phyloP scores from a whole-genome alignment of 352 stramenopile species.

The Globisporangium radiosum region DNA sequence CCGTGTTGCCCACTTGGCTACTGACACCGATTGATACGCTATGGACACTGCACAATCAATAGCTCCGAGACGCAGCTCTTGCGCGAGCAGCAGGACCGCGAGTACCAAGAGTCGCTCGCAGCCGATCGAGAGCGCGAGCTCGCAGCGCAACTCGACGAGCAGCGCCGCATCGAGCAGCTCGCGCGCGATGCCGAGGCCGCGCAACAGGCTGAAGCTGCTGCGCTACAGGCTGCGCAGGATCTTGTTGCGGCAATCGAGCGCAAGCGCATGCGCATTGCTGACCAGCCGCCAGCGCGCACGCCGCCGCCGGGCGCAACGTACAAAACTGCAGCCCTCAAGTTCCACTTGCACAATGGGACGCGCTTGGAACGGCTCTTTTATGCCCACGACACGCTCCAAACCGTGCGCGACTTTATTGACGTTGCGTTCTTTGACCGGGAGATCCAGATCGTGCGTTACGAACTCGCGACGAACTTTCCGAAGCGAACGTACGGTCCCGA shows the following conservation, averaged over 20 bases:
- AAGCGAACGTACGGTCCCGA: slow-evolving; percentile 68
- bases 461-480: slow-evolving; percentile 82
- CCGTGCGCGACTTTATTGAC: slow-evolving; percentile 75
- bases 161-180: slow-evolving; percentile 30
- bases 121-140: slow-evolving; percentile 84
- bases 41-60: neutral
- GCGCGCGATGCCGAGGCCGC: slow-evolving; percentile 10
- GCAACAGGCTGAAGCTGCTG: slow-evolving; percentile 17
- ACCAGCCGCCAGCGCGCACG: slow-evolving; percentile 38
- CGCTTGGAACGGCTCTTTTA: slow-evolving; percentile 77
- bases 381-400: slow-evolving; percentile 69
- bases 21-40: neutral
- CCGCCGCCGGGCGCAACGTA: slow-evolving; percentile 43
- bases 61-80: slow-evolving; percentile 82
- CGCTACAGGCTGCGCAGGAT: slow-evolving; percentile 23
- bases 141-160: slow-evolving; percentile 34
- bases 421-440: slow-evolving; percentile 74
- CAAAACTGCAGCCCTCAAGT: slow-evolving; percentile 72
- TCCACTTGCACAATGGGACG: slow-evolving; percentile 76
- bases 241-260: slow-evolving; percentile 38
- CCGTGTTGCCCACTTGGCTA: neutral
- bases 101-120: slow-evolving; percentile 90
- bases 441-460: slow-evolving; percentile 73
- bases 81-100: slow-evolving; percentile 89
- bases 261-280: slow-evolving; percentile 44